phyloP scores from a whole-genome alignment of 139 green algal species.

The Tetradesmus lagerheimii region DNA sequence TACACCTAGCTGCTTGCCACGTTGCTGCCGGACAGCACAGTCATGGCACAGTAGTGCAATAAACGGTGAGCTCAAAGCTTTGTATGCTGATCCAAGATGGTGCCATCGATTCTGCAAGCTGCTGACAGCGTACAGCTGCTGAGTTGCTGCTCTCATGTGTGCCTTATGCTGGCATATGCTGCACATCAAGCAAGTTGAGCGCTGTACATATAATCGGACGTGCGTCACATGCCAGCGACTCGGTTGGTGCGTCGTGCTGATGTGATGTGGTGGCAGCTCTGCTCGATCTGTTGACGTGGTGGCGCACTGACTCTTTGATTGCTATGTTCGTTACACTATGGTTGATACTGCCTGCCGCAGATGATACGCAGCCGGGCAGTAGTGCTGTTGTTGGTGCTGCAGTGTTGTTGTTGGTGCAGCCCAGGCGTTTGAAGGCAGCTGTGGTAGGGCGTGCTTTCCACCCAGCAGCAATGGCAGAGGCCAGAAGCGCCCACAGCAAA shows the following conservation, averaged over 20 bases:
- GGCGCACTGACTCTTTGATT: background rate
- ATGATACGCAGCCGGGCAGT: background rate
- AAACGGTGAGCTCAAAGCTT: background rate
- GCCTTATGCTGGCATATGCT: background rate
- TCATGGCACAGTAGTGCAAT: background rate
- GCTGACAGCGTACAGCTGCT: slow-evolving; percentile 2
- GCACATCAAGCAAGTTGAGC: background rate
- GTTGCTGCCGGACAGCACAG: background rate
- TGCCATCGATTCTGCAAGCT: background rate
- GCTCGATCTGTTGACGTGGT: background rate
- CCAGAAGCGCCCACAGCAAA: background rate
- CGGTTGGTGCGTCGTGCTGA: background rate
- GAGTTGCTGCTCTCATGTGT: background rate
- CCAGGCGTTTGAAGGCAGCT: background rate
- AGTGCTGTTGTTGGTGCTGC: background rate
- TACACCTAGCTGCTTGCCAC: background rate
- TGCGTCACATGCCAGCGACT: background rate
- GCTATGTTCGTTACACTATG: background rate
- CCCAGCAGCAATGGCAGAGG: background rate
- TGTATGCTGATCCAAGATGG: background rate
- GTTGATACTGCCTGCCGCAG: background rate
- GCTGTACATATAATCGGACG: background rate
- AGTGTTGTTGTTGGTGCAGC: slow-evolving; percentile 1
- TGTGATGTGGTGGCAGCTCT: background rate
- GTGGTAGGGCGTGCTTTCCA: background rate